These are phyloP conservation scores for Oehlia diaphana DNA, from an alignment of 192 early-diverging fungal species.

Conservation along the genomic window DNA sequence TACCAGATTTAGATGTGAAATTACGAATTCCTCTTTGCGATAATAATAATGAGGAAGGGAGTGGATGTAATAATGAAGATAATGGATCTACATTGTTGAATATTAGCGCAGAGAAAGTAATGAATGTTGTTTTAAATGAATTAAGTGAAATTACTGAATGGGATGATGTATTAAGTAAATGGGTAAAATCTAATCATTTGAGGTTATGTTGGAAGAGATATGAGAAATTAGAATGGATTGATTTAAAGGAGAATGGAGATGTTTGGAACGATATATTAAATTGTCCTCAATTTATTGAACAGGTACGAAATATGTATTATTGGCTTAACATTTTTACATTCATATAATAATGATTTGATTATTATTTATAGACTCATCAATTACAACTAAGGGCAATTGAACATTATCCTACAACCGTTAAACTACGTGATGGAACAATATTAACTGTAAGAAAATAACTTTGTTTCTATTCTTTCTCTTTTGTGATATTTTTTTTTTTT, in stretches of 20 bases:
- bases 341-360: background rate
- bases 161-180: conserved; percentile 35
- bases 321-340: too few relatives aligned
- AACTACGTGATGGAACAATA: background rate
- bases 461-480: background rate
- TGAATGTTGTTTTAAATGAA: background rate
- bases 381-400: conserved; percentile 38
- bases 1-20: conserved; percentile 42
- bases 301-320: conserved; percentile 25
- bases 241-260: conserved; percentile 31
- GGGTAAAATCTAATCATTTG: conserved; percentile 35
- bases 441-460: conserved; percentile 2
- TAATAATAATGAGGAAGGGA: conserved; percentile 15
- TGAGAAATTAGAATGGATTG: conserved; percentile 42
- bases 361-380: conserved; percentile 33
- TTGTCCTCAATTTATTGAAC: conserved; percentile 39
- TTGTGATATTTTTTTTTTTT: background rate
- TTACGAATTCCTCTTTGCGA: conserved; percentile 39
- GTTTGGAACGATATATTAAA: conserved; percentile 34
- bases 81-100: background rate
- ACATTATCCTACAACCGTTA: conserved; percentile 37
- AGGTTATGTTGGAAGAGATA: conserved; percentile 43
- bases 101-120: background rate
- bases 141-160: conserved; percentile 36
- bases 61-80: background rate